Percentiles rank a stretch among this genome's conserved stretches.
Conservation (phyloP, 306 rosid species). For the Cucumis hystrix region DNA sequence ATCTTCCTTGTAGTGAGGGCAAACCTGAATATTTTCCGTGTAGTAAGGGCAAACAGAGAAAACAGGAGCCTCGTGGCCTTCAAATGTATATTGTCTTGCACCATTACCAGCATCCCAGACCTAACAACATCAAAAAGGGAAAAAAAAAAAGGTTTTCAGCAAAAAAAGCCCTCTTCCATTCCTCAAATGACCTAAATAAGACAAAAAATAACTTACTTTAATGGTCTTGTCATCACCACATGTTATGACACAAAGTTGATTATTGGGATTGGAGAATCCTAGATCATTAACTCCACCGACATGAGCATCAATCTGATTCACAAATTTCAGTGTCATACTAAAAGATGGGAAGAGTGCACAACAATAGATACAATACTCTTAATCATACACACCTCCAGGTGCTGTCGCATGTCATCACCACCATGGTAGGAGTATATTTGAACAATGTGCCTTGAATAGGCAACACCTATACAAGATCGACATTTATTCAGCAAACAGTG, state of each 20-base stretch:
- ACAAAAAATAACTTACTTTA: conserved; percentile 41
- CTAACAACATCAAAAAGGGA: conserved; percentile 23
- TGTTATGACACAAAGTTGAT: conserved; percentile 90
- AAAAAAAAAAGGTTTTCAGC: conserved; percentile 3
- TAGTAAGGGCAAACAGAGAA: conserved; percentile 87
- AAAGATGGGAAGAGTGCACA: not conserved
- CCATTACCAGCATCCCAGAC: conserved; percentile 94
- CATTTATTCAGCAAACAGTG: not conserved
- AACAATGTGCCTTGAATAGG: conserved; percentile 92
- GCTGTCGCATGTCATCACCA: conserved; percentile 63
- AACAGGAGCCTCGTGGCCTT: conserved; percentile 92
- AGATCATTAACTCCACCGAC: conserved; percentile 96
- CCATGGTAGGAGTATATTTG: conserved; percentile 80
- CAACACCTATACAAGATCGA: conserved; percentile 40
- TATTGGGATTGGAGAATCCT: conserved; percentile 90
- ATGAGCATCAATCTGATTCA: conserved; percentile 84
- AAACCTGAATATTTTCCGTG: conserved; percentile 83
- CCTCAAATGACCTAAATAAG: not conserved
- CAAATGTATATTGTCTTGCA: conserved; percentile 56
- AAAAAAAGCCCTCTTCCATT: not conserved
- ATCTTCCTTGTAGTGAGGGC: not conserved
- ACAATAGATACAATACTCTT: not conserved
- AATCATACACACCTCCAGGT: conserved; percentile 49
- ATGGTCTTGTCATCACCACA: conserved; percentile 96
- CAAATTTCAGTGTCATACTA: conserved; percentile 5